Evolutionary conservation across 306 rosid species (phyloP).

Genomic region (Dryas alaskensis): DNA sequence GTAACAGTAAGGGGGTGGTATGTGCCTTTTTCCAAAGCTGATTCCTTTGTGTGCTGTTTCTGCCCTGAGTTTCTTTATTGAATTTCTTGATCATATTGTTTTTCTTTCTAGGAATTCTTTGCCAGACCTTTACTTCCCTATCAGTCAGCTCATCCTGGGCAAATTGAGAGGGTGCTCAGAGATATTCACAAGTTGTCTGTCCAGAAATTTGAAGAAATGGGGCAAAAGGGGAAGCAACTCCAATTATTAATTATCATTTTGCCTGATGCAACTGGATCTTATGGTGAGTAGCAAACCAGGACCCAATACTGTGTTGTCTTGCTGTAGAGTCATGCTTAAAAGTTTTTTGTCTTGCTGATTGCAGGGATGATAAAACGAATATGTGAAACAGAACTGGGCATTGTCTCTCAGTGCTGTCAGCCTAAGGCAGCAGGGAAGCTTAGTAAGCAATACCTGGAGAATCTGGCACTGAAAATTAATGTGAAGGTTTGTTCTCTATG

Average conservation of each 20-base stretch:
- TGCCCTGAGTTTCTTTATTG: neutral
- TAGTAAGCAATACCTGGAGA: slow-evolving; percentile 62
- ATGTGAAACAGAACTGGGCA: slow-evolving; percentile 82
- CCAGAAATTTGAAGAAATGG: slow-evolving; percentile 1
- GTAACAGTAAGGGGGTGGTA: slow-evolving; percentile 75
- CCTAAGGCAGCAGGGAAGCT: slow-evolving; percentile 38
- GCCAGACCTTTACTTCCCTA: slow-evolving; percentile 38
- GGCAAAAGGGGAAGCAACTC: slow-evolving; percentile 19
- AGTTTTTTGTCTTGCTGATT: neutral
- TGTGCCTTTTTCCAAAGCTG: neutral
- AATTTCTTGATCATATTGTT: neutral
- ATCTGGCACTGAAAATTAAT: slow-evolving; percentile 70
- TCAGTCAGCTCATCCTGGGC: neutral
- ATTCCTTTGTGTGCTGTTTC: neutral
- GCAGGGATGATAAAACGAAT: slow-evolving; percentile 63
- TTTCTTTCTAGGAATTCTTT: slow-evolving; percentile 37
- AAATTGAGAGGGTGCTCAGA: slow-evolving; percentile 40
- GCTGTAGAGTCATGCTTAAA: neutral
- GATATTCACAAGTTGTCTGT: slow-evolving; percentile 32
- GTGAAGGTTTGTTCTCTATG: slow-evolving; percentile 55
- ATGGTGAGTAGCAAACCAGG: slow-evolving; percentile 43
- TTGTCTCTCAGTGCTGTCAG: slow-evolving; percentile 72
- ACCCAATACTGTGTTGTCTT: neutral
- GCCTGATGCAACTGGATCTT: slow-evolving; percentile 59
- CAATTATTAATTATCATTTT: slow-evolving; percentile 63